Evolutionary conservation across 2,329 filamentous ascomycete genomes (phyloP).

Genomic region (Ophiosphaerella herpotricha): DNA sequence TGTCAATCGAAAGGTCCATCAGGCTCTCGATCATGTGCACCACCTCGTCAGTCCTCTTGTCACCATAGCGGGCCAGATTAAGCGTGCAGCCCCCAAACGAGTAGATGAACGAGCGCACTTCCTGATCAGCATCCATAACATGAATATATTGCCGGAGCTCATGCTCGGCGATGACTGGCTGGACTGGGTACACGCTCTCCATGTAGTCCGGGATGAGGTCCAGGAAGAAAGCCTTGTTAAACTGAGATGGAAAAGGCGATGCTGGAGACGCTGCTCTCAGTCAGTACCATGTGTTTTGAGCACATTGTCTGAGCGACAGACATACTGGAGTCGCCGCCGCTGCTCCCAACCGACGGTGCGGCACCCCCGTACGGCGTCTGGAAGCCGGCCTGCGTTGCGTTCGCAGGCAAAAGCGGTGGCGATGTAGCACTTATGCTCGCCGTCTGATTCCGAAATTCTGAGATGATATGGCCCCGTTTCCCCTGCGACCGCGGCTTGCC

Average conservation of each 20-base stretch:
- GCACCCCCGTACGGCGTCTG: conserved; percentile 14
- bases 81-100: conserved; percentile 54
- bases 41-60: conserved; percentile 38
- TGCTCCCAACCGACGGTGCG: conserved; percentile 19
- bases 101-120: conserved; percentile 51
- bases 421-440: conserved; percentile 19
- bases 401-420: conserved; percentile 33
- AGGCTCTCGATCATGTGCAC: conserved; percentile 39
- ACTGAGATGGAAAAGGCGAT: conserved; percentile 23
- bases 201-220: conserved; percentile 53
- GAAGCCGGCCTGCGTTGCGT: conserved; percentile 11
- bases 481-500: conserved; percentile 45
- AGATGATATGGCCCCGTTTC: conserved; percentile 49
- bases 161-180: conserved; percentile 51
- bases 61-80: conserved; percentile 47
- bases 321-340: conserved; percentile 25
- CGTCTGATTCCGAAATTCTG: conserved; percentile 46
- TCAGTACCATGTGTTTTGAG: conserved; percentile 5
- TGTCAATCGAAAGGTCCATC: conserved; percentile 43
- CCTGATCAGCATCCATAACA: conserved; percentile 46
- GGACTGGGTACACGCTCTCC: conserved; percentile 53
- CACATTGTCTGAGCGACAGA: not conserved
- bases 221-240: conserved; percentile 44
- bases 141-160: conserved; percentile 46
- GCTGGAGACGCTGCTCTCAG: conserved; percentile 17